Percentiles rank a stretch among this genome's conserved stretches.
phyloP scores from a whole-genome alignment of 169 alveolate species.

The Babesia ovis region DNA sequence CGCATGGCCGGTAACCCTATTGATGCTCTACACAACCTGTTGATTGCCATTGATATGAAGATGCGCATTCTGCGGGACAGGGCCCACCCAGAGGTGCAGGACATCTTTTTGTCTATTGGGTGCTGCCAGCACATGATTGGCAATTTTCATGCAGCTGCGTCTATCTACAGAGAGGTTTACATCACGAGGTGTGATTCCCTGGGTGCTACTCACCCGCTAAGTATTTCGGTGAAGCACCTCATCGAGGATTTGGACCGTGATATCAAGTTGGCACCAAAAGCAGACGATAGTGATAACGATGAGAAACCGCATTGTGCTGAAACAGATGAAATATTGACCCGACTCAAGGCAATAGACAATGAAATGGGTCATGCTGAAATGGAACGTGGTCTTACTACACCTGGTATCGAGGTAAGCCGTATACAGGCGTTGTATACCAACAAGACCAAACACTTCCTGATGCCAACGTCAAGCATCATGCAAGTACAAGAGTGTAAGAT shows the following conservation, averaged over 20 bases:
- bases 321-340: background rate
- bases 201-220: conserved; percentile 80
- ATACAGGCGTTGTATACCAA: conserved; percentile 71
- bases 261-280: conserved; percentile 11
- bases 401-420: conserved; percentile 63
- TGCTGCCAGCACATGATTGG: conserved; percentile 82
- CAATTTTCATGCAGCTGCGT: conserved; percentile 76
- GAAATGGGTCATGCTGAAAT: conserved; percentile 4
- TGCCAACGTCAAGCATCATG: conserved; percentile 63
- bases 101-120: conserved; percentile 80
- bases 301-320: background rate
- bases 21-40: conserved; percentile 77
- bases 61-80: conserved; percentile 81
- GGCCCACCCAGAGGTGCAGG: conserved; percentile 78
- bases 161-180: conserved; percentile 82
- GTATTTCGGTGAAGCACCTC: conserved; percentile 70
- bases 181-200: conserved; percentile 69
- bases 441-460: conserved; percentile 62
- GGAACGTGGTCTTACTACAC: background rate
- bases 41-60: conserved; percentile 83
- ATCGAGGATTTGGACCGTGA: conserved; percentile 65
- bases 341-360: conserved; percentile 6
- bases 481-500: conserved; percentile 64
- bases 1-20: conserved; percentile 78
- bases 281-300: background rate